These are phyloP conservation scores for Pythium myriotylum DNA, from an alignment of 352 stramenopile genomes.

Conservation along the genomic window DNA sequence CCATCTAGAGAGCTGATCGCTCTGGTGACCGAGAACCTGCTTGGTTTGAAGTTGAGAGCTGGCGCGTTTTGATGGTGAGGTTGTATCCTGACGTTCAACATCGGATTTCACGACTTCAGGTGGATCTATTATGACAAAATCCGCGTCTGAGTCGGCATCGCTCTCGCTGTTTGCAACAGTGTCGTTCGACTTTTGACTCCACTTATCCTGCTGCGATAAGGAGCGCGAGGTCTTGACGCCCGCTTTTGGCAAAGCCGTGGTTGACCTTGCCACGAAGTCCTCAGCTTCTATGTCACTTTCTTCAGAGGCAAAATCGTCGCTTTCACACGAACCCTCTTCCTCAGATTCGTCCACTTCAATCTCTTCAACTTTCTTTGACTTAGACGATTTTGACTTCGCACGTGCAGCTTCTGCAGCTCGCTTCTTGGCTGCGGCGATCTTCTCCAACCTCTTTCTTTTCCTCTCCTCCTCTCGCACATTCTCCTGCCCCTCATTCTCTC, in stretches of 20 bases:
- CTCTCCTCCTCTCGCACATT: conserved; percentile 71
- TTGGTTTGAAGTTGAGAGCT: too few relatives aligned
- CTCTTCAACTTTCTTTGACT: conserved; percentile 21
- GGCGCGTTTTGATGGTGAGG: too few relatives aligned
- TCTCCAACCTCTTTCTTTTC: conserved; percentile 72
- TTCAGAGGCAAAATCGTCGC: conserved; percentile 22
- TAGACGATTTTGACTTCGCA: conserved; percentile 21
- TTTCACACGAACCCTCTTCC: conserved; percentile 15
- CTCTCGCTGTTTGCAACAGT: conserved; percentile 33
- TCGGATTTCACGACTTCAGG: too few relatives aligned
- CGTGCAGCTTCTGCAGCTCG: conserved; percentile 12
- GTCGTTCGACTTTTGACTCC: conserved; percentile 40
- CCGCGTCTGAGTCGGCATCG: conserved; percentile 14
- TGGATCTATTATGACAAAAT: conserved; percentile 8
- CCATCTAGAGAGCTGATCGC: too few relatives aligned
- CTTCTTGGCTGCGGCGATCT: conserved; percentile 52
- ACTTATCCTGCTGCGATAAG: conserved; percentile 36
- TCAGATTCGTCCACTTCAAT: conserved; percentile 30
- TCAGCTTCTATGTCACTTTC: conserved; percentile 20
- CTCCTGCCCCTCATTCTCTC: conserved; percentile 74
- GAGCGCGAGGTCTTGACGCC: too few relatives aligned
- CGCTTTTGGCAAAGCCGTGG: too few relatives aligned
- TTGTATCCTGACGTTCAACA: too few relatives aligned
- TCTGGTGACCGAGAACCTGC: too few relatives aligned
- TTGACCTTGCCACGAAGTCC: neutral